Evolutionary conservation across 371 early-diverging fungal genomes (phyloP).

Genomic region (Umbelopsis sp.): DNA sequence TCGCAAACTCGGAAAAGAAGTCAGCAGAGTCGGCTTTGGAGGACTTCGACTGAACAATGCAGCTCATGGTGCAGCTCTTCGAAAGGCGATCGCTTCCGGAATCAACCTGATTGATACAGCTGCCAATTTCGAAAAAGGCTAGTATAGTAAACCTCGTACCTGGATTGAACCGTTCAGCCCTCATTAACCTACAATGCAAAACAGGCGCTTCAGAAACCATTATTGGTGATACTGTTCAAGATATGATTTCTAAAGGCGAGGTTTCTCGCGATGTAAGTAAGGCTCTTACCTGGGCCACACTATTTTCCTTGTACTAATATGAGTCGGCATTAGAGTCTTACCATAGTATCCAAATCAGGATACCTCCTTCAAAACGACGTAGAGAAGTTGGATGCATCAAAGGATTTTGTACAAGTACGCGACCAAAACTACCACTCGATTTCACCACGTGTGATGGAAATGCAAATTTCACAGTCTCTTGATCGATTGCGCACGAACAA

Average conservation of each 20-base stretch:
- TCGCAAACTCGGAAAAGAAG: constrained; percentile 44
- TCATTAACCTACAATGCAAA: neutral
- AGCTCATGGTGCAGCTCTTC: constrained; percentile 56
- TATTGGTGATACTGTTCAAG: constrained; percentile 60
- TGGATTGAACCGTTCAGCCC: neutral
- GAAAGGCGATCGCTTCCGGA: constrained; percentile 59
- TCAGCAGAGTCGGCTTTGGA: constrained; percentile 70
- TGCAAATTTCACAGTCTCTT: constrained; percentile 63
- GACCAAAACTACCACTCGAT: constrained; percentile 68
- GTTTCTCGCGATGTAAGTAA: constrained; percentile 51
- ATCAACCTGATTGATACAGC: constrained; percentile 79
- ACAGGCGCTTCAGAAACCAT: constrained; percentile 62
- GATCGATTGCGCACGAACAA: constrained; percentile 58
- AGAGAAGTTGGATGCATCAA: constrained; percentile 23
- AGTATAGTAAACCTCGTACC: neutral
- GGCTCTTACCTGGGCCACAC: no score
- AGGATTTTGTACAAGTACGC: constrained; percentile 56
- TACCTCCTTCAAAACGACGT: constrained; percentile 48
- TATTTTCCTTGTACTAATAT: neutral
- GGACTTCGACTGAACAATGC: constrained; percentile 50
- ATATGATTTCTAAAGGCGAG: constrained; percentile 36
- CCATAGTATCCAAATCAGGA: constrained; percentile 76
- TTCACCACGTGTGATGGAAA: constrained; percentile 62
- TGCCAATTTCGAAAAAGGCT: constrained; percentile 75
- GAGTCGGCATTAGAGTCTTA: constrained; percentile 42